Base-by-base conservation (phyloP, 2,329 filamentous ascomycete genomes). In the Fusarium subglutinans region DNA sequence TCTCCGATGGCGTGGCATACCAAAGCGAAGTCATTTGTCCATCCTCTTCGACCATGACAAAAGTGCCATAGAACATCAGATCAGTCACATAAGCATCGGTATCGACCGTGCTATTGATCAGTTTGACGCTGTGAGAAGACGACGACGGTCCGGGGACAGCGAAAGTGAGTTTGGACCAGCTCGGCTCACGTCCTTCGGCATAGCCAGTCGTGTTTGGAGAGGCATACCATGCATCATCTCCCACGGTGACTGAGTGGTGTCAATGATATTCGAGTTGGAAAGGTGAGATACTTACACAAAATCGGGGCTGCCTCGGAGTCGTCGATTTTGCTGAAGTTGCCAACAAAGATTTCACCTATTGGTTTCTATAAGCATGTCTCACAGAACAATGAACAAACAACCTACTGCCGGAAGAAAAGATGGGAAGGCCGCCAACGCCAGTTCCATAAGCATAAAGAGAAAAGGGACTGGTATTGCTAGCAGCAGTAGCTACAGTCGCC, bases 401-500 rank as follows among this genome's bases (percentile, higher is more conserved):
- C 45, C 6, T 66, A 67, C 62, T n/a, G 3, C 64, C 64, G 1
- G 53, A 8, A 17, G 65, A 67, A 15, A 68, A 68, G 5, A 68
- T 14, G 2, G 53, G 47, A 40, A 67, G 24, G 6, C 63, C 65
- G 1, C 63, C 63, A 4, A 68, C 28, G 4, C 26, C 63, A 15
- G 65, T 28, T 8, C 65, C 65, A 33, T 67, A 68, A n/a, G 65
- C 65, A 26, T 30, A 68, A 4, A 67, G 13, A 17, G 65, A 38
- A 20, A 68, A 68, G 0, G 63, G 45, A 3, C 18, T 24, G 2
- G 12, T 7, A 2, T 33, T 28, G 2, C 10, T 38, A 2, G 53
- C 24, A 13, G 53, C 63, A n/a, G 35, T 20, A 17, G 8, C 40
- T 7, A 20, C 17, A 17, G 45, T n/a, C 17, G 17, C 28, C 5